Percentiles rank a stretch among this genome's conserved stretches.
These are phyloP conservation scores for Sisymbrium altissimum DNA, from an alignment of 345 rosid genomes.

Conservation along the genomic window DNA sequence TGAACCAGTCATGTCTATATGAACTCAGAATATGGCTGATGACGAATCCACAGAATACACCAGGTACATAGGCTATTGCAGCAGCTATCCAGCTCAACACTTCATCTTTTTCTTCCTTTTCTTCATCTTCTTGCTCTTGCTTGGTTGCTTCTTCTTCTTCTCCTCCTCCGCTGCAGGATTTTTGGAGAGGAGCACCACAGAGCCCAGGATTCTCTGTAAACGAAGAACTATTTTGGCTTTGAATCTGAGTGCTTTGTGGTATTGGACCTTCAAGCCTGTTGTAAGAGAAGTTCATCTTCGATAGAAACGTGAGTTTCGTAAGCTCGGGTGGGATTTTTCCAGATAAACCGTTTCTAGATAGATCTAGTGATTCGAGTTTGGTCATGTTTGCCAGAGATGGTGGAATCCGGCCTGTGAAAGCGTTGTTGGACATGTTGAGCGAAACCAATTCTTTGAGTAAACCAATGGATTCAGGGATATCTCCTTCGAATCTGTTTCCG, in stretches of 20 bases:
- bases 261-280: too few species aligned
- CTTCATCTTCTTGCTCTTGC: neutral
- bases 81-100: neutral
- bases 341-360: constrained; percentile 4
- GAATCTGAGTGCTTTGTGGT: too few species aligned
- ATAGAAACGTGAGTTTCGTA: too few species aligned
- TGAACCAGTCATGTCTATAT: neutral
- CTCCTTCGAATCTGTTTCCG: neutral
- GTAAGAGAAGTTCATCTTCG: too few species aligned
- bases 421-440: constrained; percentile 22
- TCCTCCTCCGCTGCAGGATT: too few species aligned
- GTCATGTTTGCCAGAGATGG: neutral
- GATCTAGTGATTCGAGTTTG: constrained; percentile 21
- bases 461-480: neutral
- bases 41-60: neutral
- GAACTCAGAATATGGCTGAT: neutral
- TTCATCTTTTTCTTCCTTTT: neutral
- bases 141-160: neutral
- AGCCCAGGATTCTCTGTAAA: too few species aligned
- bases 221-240: too few species aligned
- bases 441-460: neutral
- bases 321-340: neutral
- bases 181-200: too few species aligned
- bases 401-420: constrained; percentile 14
- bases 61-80: neutral